Conservation (phyloP, 2,329 filamentous ascomycete genomes). For the Cadophora malorum region DNA sequence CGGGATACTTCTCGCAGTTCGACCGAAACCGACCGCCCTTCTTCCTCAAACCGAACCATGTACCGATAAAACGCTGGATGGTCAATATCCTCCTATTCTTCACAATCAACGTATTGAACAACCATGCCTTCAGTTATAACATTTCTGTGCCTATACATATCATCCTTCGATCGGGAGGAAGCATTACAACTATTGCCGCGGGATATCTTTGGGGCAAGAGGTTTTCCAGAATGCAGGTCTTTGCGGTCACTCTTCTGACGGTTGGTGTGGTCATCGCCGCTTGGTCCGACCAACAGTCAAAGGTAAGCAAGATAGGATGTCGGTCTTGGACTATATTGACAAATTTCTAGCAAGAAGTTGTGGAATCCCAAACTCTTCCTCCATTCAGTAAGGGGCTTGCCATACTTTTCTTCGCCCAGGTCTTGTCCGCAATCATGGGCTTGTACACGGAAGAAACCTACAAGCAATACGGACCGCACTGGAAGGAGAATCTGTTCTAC, state of each 20-base stretch:
- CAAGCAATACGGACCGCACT: constrained; percentile 82
- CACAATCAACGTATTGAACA: constrained; percentile 93
- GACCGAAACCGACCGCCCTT: constrained; percentile 71
- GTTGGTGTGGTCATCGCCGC: constrained; percentile 86
- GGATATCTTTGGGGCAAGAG: constrained; percentile 85
- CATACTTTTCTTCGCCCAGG: constrained; percentile 85
- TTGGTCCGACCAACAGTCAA: constrained; percentile 85
- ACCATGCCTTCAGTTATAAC: constrained; percentile 95
- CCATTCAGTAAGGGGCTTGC: constrained; percentile 73
- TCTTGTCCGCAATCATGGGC: constrained; percentile 92
- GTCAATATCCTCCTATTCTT: constrained; percentile 92
- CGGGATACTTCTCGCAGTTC: constrained; percentile 78
- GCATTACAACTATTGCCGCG: constrained; percentile 93
- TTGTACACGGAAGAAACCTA: constrained; percentile 95
- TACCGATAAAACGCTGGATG: constrained; percentile 84
- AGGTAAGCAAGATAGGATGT: constrained; percentile 57
- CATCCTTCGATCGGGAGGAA: constrained; percentile 92
- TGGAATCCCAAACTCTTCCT: constrained; percentile 46
- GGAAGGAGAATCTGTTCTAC: constrained; percentile 97
- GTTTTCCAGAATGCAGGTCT: constrained; percentile 80
- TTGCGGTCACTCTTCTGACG: constrained; percentile 84
- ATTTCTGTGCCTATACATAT: constrained; percentile 98
- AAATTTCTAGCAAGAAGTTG: constrained; percentile 35
- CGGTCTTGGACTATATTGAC: constrained; percentile 27
- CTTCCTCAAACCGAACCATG: constrained; percentile 77